These are phyloP conservation scores for Solanum pennellii DNA, from an alignment of 257 asterid genomes.

Conservation along the genomic window DNA sequence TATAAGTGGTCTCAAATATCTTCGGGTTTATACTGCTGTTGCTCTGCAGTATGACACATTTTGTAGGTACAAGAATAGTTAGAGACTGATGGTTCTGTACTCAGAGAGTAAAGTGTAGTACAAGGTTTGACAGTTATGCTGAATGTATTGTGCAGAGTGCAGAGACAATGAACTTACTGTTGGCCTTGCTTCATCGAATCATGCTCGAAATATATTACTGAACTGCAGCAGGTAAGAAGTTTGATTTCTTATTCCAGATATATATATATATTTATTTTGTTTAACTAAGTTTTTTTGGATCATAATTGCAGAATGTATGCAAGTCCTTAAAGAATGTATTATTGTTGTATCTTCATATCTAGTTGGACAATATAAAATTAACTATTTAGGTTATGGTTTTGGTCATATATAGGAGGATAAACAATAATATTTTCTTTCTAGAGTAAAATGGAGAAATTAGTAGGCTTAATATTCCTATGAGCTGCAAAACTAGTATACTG, in stretches of 20 bases:
- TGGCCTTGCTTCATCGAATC: conserved; percentile 75
- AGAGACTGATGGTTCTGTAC: no score
- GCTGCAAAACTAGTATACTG: no score
- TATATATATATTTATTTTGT: neutral
- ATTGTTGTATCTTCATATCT: neutral
- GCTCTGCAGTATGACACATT: no score
- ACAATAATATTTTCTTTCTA: neutral
- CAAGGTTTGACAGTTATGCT: neutral
- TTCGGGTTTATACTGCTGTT: no score
- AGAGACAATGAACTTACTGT: conserved; percentile 62
- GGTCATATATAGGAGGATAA: no score
- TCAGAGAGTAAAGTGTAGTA: neutral
- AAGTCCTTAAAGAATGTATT: neutral
- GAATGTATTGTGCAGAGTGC: conserved; percentile 22
- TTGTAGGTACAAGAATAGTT: no score
- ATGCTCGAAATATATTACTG: conserved; percentile 53
- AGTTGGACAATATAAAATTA: neutral
- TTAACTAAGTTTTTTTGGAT: neutral
- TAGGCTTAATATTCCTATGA: neutral
- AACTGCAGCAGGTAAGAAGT: conserved; percentile 50
- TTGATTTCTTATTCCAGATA: neutral
- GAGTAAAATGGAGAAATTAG: neutral
- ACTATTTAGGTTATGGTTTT: no score
- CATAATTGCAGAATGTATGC: neutral
- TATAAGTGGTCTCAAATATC: no score